Conservation (phyloP, 352 stramenopile species). For the Elongisporangium senticosum region DNA sequence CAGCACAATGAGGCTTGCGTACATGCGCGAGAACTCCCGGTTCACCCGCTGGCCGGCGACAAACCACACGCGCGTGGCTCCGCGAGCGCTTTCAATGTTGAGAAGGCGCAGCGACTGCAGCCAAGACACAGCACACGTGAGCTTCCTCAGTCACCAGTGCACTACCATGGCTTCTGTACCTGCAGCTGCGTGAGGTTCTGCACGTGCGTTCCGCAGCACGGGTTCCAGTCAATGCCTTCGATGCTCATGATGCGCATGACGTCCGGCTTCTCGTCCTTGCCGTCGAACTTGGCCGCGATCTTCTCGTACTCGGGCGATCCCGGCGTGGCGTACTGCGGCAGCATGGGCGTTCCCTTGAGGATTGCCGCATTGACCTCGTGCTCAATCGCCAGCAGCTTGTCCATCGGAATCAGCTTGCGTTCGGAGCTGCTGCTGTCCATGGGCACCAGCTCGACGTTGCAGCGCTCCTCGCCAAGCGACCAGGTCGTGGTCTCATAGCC, state of each 20-base stretch:
- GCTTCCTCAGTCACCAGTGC: neutral
- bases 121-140: neutral
- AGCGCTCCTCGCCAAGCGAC: slow-evolving; percentile 58
- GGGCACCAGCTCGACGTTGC: slow-evolving; percentile 79
- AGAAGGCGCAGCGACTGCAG: slow-evolving; percentile 64
- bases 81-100: slow-evolving; percentile 59
- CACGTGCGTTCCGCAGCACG: slow-evolving; percentile 88
- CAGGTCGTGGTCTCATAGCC: slow-evolving; percentile 78
- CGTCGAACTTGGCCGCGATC: slow-evolving; percentile 54
- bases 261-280: slow-evolving; percentile 41
- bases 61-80: slow-evolving; percentile 76
- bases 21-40: slow-evolving; percentile 75
- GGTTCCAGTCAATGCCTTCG: slow-evolving; percentile 77
- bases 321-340: slow-evolving; percentile 42
- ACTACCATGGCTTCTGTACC: slow-evolving; percentile 4
- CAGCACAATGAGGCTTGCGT: slow-evolving; percentile 5
- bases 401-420: slow-evolving; percentile 28
- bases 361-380: slow-evolving; percentile 74
- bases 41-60: slow-evolving; percentile 77
- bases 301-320: slow-evolving; percentile 51
- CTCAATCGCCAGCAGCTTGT: slow-evolving; percentile 56
- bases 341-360: slow-evolving; percentile 43
- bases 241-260: slow-evolving; percentile 82
- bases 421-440: slow-evolving; percentile 6
- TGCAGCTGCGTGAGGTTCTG: slow-evolving; percentile 62